Evolutionary conservation across 108 stramenopile genomes (phyloP).

Genomic region (Chaetoceros muelleri): DNA sequence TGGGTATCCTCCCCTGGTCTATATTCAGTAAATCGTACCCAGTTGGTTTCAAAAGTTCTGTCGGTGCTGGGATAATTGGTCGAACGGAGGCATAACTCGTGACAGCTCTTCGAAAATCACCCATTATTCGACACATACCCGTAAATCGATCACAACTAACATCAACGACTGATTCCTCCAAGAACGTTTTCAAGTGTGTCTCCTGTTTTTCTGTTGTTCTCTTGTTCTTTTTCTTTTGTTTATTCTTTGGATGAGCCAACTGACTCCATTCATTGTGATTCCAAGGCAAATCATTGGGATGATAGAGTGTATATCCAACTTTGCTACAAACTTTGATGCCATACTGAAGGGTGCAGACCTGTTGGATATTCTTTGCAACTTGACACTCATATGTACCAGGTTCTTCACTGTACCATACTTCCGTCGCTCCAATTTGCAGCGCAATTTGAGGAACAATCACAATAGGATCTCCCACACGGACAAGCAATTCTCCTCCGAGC

Average conservation of each 20-base stretch:
- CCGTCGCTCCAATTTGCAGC: conserved; percentile 15
- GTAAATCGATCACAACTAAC: conserved; percentile 21
- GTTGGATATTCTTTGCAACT: conserved; percentile 17
- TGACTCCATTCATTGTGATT: conserved; percentile 26
- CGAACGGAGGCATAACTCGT: conserved; percentile 20
- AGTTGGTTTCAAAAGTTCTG: neutral
- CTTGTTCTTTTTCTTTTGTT: conserved; percentile 16
- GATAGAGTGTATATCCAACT: conserved; percentile 34
- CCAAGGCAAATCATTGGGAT: conserved; percentile 47
- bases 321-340: conserved; percentile 14
- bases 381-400: conserved; percentile 39
- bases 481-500: conserved; percentile 33
- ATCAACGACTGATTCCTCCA: conserved; percentile 11
- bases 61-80: conserved; percentile 14
- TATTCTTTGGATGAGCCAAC: conserved; percentile 30
- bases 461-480: conserved; percentile 38
- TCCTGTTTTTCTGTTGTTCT: conserved; percentile 5
- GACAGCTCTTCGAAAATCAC: conserved; percentile 49
- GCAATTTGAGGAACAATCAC: conserved; percentile 26
- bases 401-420: conserved; percentile 43
- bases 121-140: conserved; percentile 55
- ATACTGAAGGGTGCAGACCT: conserved; percentile 3
- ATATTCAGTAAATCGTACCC: conserved; percentile 2
- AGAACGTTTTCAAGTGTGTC: neutral
- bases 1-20: conserved; percentile 27